Conservation (phyloP, 1,284 basidiomycete species). For the Sporisorium reilianum region DNA sequence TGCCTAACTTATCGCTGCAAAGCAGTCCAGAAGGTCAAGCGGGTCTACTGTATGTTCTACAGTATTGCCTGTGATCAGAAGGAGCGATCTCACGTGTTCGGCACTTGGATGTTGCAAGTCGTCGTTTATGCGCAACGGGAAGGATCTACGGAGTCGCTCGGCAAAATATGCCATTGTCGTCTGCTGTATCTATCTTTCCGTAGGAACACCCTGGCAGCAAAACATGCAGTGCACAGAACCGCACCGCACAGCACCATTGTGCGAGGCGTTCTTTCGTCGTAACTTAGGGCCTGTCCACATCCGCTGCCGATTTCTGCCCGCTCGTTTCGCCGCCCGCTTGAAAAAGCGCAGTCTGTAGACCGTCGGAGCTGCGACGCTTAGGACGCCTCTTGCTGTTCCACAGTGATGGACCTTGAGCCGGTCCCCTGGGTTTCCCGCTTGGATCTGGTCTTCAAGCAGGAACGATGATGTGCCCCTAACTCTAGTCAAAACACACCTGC, state of each 20-base stretch:
- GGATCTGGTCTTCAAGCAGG: neutral
- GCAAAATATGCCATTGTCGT: neutral
- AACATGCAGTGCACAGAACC: no score
- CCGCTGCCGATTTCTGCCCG: neutral
- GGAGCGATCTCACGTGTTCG: neutral
- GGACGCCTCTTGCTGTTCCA: neutral
- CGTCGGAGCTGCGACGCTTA: conserved; percentile 36
- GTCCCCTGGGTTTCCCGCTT: neutral
- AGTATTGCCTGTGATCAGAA: no score
- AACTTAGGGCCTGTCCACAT: no score
- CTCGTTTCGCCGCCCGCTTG: neutral
- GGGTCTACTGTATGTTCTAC: no score
- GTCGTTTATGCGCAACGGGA: neutral
- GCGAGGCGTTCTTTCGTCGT: no score
- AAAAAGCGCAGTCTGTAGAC: conserved; percentile 1
- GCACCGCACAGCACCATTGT: no score
- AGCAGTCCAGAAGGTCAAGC: no score
- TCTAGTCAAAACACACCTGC: neutral
- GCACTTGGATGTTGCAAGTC: neutral
- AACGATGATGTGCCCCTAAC: neutral
- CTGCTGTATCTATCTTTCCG: no score
- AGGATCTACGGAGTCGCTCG: neutral
- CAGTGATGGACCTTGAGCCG: neutral
- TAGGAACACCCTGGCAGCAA: neutral
- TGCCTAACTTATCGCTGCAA: no score